phyloP scores from a whole-genome alignment of 2,329 filamentous ascomycete species.

The Penicillium oxalicum region DNA sequence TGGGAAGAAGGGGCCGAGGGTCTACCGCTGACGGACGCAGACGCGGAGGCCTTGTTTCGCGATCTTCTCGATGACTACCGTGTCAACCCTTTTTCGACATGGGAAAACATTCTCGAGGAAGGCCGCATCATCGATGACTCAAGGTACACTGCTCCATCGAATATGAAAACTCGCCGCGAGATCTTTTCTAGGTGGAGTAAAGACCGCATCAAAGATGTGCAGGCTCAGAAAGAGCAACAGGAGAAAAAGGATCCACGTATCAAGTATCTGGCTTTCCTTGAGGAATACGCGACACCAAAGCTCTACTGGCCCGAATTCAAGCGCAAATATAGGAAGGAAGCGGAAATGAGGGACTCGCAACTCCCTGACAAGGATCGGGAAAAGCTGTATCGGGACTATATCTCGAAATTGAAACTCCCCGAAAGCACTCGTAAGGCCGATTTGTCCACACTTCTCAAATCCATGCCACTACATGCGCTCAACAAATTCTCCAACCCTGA shows the following conservation, averaged over 20 bases:
- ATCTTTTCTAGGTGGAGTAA: conserved; percentile 80
- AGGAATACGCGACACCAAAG: conserved; percentile 77
- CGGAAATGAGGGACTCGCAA: conserved; percentile 56
- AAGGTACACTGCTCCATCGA: conserved; percentile 76
- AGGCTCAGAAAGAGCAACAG: conserved; percentile 65
- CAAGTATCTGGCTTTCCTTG: conserved; percentile 73
- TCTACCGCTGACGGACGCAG: conserved; percentile 64
- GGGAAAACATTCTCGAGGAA: conserved; percentile 84
- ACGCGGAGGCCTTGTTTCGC: conserved; percentile 72
- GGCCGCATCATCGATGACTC: conserved; percentile 76
- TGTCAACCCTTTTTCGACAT: conserved; percentile 82
- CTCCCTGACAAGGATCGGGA: conserved; percentile 46
- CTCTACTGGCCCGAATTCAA: conserved; percentile 97
- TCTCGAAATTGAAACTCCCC: conserved; percentile 41
- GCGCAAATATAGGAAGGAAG: conserved; percentile 77
- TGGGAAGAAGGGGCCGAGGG: conserved; percentile 70
- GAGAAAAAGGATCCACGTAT: conserved; percentile 79
- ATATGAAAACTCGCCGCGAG: conserved; percentile 73
- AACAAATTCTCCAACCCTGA: conserved; percentile 37
- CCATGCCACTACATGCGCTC: conserved; percentile 34
- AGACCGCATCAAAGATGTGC: conserved; percentile 66
- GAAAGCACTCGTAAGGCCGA: conserved; percentile 44
- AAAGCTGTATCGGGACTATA: conserved; percentile 45
- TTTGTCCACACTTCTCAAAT: conserved; percentile 41
- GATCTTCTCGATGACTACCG: conserved; percentile 77